Percentiles rank a stretch among this genome's conserved stretches.
These are phyloP conservation scores for Houttuynia cordata DNA, from an alignment of 164 flowering plant genomes.

Conservation along the genomic window DNA sequence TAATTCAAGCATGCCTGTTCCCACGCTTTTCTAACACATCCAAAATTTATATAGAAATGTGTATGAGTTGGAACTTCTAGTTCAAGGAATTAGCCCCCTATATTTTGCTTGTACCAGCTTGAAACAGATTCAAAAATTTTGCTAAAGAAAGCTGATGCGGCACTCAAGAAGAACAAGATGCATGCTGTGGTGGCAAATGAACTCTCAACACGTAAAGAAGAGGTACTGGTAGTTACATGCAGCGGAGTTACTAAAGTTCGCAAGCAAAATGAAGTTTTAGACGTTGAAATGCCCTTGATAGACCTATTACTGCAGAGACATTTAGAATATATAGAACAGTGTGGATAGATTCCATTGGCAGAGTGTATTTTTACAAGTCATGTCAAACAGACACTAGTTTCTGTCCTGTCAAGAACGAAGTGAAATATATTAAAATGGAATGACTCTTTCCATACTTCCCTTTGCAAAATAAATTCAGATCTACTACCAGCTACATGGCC, in stretches of 20 bases:
- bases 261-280: slow-evolving; percentile 29
- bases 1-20: no score
- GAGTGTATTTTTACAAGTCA: no score
- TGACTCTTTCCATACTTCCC: no score
- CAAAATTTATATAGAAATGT: not conserved
- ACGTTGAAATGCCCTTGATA: slow-evolving; percentile 63
- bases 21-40: no score
- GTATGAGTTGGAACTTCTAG: not conserved
- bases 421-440: no score
- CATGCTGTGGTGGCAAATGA: slow-evolving; percentile 88
- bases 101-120: slow-evolving; percentile 35
- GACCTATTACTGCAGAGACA: slow-evolving; percentile 55
- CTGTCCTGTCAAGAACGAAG: no score
- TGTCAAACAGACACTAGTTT: no score
- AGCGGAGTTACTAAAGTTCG: slow-evolving; percentile 34
- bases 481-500: no score
- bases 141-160: slow-evolving; percentile 65
- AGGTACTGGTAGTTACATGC: slow-evolving; percentile 50
- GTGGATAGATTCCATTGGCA: no score
- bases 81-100: not conserved
- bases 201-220: slow-evolving; percentile 71
- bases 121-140: slow-evolving; percentile 81
- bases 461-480: no score
- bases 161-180: slow-evolving; percentile 67
- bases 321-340: slow-evolving; percentile 31